Conservation (phyloP, 257 asterid species). For the Orobanche coerulescens region DNA sequence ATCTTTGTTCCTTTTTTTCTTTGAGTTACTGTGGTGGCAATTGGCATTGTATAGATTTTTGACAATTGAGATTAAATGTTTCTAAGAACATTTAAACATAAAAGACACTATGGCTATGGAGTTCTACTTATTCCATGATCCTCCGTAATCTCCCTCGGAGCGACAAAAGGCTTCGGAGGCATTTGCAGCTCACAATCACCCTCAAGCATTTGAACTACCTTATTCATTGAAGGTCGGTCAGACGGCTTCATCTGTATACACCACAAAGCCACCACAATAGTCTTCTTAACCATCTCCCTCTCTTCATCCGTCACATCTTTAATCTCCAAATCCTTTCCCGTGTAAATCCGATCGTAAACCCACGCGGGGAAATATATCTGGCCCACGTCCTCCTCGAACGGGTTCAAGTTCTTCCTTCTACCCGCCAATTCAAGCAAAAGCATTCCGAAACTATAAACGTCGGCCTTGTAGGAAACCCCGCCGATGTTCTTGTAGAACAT, state of each 20-base stretch:
- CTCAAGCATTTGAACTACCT: constrained; percentile 45
- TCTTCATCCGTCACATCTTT: constrained; percentile 29
- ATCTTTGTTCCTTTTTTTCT: too few species aligned
- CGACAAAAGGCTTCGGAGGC: constrained; percentile 44
- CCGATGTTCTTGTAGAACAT: constrained; percentile 26
- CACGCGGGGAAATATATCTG: constrained; percentile 42
- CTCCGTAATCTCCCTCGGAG: constrained; percentile 33
- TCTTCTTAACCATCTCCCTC: constrained; percentile 28
- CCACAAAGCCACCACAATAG: constrained; percentile 40
- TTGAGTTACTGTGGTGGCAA: too few species aligned
- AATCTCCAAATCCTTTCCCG: constrained; percentile 31
- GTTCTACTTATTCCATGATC: constrained; percentile 13
- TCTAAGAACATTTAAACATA: too few species aligned
- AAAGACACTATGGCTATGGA: neutral
- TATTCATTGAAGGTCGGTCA: constrained; percentile 48
- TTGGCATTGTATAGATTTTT: neutral
- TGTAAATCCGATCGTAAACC: constrained; percentile 28
- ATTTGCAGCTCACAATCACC: constrained; percentile 23
- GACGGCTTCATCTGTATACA: constrained; percentile 43
- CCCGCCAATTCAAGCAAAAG: constrained; percentile 44
- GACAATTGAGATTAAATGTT: neutral
- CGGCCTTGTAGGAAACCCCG: constrained; percentile 38
- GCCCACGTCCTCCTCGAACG: constrained; percentile 27
- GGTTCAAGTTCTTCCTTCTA: constrained; percentile 30
- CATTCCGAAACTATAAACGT: constrained; percentile 58